phyloP scores from a whole-genome alignment of 2,329 filamentous ascomycete species.

The Phyllosticta ampelicida region DNA sequence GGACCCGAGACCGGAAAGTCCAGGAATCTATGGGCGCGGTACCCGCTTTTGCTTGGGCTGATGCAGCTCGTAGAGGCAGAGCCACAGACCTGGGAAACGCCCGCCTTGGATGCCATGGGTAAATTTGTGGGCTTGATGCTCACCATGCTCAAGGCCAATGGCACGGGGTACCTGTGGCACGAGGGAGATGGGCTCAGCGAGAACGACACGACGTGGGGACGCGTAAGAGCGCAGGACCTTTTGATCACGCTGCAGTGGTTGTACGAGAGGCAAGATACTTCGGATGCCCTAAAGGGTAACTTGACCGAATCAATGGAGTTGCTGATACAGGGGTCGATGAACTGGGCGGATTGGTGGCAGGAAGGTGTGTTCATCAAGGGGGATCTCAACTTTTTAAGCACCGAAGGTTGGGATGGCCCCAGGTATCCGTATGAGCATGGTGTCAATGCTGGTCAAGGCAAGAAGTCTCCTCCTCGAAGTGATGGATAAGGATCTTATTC shows the following conservation, averaged over 20 bases:
- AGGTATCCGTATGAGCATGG: constrained; percentile 15
- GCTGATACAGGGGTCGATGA: constrained; percentile 26
- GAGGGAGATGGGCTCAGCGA: constrained; percentile 24
- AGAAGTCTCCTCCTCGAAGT: neutral
- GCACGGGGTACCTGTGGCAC: constrained; percentile 40
- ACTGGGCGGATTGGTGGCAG: constrained; percentile 24
- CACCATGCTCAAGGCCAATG: constrained; percentile 44
- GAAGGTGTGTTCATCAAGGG: constrained; percentile 16
- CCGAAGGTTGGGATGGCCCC: constrained; percentile 14
- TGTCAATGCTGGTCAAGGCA: constrained; percentile 19
- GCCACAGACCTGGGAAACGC: constrained; percentile 25
- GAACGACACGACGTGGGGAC: constrained; percentile 6
- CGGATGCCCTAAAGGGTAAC: constrained; percentile 10
- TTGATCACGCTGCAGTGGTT: constrained; percentile 39
- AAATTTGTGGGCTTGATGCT: constrained; percentile 41
- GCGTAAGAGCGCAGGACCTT: constrained; percentile 28
- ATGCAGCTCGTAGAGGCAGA: constrained; percentile 43
- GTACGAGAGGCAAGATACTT: constrained; percentile 24
- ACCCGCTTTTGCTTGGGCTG: constrained; percentile 41
- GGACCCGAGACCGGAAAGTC: constrained; percentile 38
- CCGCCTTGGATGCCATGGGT: constrained; percentile 41
- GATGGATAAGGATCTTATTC: neutral
- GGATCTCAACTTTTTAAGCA: constrained; percentile 18
- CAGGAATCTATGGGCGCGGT: constrained; percentile 44
- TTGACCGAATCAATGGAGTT: constrained; percentile 35